Conservation (phyloP, 345 rosid species). For the Linum trigynum region DNA sequence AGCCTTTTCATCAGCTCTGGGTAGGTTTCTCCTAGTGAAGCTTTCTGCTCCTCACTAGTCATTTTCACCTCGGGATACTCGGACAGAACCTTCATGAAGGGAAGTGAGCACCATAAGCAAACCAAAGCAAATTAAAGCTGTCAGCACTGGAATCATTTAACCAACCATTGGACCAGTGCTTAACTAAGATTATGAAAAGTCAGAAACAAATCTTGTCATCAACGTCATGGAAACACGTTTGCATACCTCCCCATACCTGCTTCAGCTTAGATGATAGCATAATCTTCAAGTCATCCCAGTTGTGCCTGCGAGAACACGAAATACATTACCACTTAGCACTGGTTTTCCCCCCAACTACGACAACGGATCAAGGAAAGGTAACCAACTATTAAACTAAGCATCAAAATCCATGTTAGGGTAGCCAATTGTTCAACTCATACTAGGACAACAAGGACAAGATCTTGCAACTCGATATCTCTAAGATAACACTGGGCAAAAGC, state of each 20-base stretch:
- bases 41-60: conserved; percentile 50
- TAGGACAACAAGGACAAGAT: background rate
- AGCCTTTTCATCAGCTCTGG: conserved; percentile 47
- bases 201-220: background rate
- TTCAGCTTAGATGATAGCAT: conserved; percentile 72
- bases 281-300: conserved; percentile 76
- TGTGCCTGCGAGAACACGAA: conserved; percentile 44
- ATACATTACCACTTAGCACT: background rate
- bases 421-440: background rate
- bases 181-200: background rate
- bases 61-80: conserved; percentile 79
- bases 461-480: background rate
- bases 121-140: background rate
- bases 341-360: background rate
- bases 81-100: conserved; percentile 51
- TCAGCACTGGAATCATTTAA: background rate
- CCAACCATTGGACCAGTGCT: background rate
- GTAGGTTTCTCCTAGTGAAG: conserved; percentile 61
- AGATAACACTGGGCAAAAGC: background rate
- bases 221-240: conserved; percentile 13
- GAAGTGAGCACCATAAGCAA: conserved; percentile 1
- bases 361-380: background rate
- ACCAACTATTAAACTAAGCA: background rate
- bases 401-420: background rate
- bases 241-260: conserved; percentile 94